phyloP scores from a whole-genome alignment of 768 basidiomycete species.

The Podaxis carcinomalis region DNA sequence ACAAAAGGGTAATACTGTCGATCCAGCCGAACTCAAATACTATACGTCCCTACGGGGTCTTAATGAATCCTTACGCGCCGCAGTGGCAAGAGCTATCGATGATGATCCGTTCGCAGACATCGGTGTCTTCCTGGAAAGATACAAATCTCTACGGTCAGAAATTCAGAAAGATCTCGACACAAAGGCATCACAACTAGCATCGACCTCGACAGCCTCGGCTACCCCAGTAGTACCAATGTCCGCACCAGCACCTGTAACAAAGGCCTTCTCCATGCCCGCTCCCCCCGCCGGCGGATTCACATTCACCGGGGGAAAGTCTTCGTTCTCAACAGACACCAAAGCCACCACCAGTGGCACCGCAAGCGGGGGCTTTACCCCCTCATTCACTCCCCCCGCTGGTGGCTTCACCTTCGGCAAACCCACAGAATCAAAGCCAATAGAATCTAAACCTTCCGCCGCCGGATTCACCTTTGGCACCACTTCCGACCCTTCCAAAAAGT shows the following conservation, averaged over 20 bases:
- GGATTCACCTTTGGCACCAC: conserved; percentile 7
- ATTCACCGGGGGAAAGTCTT: conserved; percentile 13
- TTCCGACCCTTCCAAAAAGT: background rate
- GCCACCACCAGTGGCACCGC: conserved; percentile 2
- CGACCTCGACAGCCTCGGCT: background rate
- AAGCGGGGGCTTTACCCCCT: conserved; percentile 4
- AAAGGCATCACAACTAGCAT: conserved; percentile 10
- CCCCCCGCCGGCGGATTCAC: conserved; percentile 1
- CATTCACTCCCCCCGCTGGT: conserved; percentile 7
- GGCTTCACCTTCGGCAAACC: conserved; percentile 6
- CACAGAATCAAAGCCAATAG: background rate
- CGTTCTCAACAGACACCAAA: conserved; percentile 9
- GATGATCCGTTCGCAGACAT: conserved; percentile 71
- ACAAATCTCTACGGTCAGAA: conserved; percentile 49
- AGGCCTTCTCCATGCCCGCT: conserved; percentile 24
- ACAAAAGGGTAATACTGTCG: conserved; percentile 20
- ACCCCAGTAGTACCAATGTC: background rate
- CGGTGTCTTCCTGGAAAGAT: conserved; percentile 49
- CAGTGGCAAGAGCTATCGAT: conserved; percentile 54
- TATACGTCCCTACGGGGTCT: conserved; percentile 72
- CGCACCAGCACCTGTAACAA: conserved; percentile 11
- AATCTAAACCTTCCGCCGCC: conserved; percentile 4
- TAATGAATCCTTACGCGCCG: conserved; percentile 61
- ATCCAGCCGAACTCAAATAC: conserved; percentile 44
- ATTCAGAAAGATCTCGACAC: conserved; percentile 54